Base-by-base conservation (phyloP, 176 grass and related monocot genomes). In the Elaeis guineensis region DNA sequence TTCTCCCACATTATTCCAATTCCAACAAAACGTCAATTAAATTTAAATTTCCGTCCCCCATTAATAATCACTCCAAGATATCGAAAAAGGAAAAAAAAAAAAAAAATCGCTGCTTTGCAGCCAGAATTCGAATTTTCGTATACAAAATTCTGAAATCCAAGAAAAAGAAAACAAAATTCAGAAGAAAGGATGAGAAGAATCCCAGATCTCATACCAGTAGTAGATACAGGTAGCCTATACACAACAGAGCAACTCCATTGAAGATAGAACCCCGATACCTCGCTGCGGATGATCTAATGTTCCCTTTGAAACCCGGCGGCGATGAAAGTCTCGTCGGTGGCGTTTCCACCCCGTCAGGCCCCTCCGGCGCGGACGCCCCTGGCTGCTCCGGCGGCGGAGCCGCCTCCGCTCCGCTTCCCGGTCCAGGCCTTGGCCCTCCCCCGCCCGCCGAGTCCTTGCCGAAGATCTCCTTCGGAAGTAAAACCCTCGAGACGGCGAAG, bases 391-490 rank as follows among this genome's bases (percentile, higher is more conserved):
- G 23, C 0, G 35, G 35, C 9, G 35, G 35, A 44, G 69, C 61
- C 12, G 48, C 16, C 4, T 44, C 35, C 35, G 23, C 23, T 23
- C 23, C 23, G 3, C 23, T 23, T 2, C 23, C 23, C 0, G 32
- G 7, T 35, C 32, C 32, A 35, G 9, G 2, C 9, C 35, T 12
- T 12, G 35, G 35, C 11, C 35, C 35, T 44, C 35, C 35, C 11
- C 35, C 35, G 35, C 35, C 35, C 9, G 35, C 35, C 9, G 35
- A 44, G 11, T 9, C 2, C 35, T 12, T 9, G 35, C 62, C 44
- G 64, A 97, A 97, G 77, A 97, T 85, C 69, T 97, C 87, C 78
- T 83, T 83, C 26, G 92, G 92, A 3, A 97, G 76, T 15, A 97
- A 75, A 21, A 97, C 87, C 78, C 70, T 87, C 11, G 92, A 97